A percentile compares a stretch with the other conserved stretches of the same genome.
Conservation (phyloP, 345 rosid species). For the rapeseed (Brassica napus) region DNA sequence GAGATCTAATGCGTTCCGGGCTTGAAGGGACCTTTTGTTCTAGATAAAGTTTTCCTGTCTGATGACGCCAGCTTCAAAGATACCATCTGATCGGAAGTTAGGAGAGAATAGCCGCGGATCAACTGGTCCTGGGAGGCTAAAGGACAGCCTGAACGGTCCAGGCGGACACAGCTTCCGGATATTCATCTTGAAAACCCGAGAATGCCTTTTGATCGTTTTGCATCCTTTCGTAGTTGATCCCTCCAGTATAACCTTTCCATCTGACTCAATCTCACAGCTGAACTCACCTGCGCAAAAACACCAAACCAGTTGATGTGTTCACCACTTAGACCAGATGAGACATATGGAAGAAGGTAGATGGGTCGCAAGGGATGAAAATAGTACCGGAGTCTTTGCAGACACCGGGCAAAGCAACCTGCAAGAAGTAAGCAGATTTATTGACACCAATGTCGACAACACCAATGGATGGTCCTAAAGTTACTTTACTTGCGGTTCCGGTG, state of each 20-base stretch:
- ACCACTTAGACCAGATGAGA: neutral
- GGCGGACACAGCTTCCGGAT: constrained; percentile 49
- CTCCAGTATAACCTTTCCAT: constrained; percentile 57
- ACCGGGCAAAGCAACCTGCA: constrained; percentile 63
- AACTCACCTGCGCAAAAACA: constrained; percentile 47
- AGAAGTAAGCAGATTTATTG: constrained; percentile 55
- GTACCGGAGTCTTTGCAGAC: constrained; percentile 49
- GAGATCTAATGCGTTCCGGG: constrained; percentile 6
- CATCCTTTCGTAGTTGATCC: constrained; percentile 45
- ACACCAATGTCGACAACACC: constrained; percentile 66
- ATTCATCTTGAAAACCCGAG: constrained; percentile 49
- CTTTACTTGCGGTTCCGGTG: constrained; percentile 50
- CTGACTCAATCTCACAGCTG: constrained; percentile 58
- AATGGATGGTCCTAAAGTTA: constrained; percentile 46
- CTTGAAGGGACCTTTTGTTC: constrained; percentile 16
- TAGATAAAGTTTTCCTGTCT: constrained; percentile 32
- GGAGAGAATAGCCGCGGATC: constrained; percentile 71
- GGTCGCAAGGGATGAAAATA: neutral
- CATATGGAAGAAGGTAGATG: neutral
- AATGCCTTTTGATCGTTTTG: constrained; percentile 42
- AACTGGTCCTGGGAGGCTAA: constrained; percentile 71
- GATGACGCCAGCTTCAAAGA: constrained; percentile 64
- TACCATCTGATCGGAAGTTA: constrained; percentile 60
- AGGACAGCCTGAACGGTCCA: constrained; percentile 57
- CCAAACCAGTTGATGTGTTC: neutral